Percentiles rank a stretch among this genome's conserved stretches.
Conservation (phyloP, 2,329 filamentous ascomycete species). For the Knufia petricola region DNA sequence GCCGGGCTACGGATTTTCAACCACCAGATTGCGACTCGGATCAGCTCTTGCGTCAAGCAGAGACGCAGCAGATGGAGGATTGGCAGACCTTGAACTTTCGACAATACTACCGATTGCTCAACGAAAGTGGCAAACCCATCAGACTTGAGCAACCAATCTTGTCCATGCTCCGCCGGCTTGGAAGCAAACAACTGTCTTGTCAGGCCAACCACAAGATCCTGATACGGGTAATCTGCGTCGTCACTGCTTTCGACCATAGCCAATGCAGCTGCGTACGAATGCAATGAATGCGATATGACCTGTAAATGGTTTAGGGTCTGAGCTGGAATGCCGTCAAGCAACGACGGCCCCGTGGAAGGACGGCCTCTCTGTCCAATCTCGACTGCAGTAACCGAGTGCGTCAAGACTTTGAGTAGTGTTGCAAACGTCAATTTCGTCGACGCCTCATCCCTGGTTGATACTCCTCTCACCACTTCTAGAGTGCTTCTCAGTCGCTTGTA, state of each 20-base stretch:
- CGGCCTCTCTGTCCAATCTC: conserved; percentile 89
- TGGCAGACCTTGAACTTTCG: conserved; percentile 1
- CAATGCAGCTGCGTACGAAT: conserved; percentile 72
- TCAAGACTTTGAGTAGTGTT: conserved; percentile 7
- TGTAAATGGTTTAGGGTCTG: conserved; percentile 78
- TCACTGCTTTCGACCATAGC: conserved; percentile 55
- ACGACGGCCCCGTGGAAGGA: conserved; percentile 62
- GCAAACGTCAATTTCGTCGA: background rate
- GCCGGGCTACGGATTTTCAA: background rate
- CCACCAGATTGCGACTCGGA: conserved; percentile 51
- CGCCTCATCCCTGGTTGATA: background rate
- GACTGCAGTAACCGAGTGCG: conserved; percentile 66
- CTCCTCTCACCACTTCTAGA: background rate
- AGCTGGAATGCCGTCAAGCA: conserved; percentile 76
- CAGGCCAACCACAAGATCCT: conserved; percentile 56
- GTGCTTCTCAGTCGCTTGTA: conserved; percentile 49
- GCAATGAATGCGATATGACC: conserved; percentile 76
- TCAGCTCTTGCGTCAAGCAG: conserved; percentile 83
- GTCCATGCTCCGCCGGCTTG: background rate
- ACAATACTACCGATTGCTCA: conserved; percentile 1
- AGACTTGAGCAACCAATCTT: background rate
- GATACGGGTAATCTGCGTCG: conserved; percentile 53
- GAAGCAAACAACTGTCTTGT: conserved; percentile 1
- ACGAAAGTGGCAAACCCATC: conserved; percentile 7
- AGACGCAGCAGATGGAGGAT: conserved; percentile 71